phyloP scores from a whole-genome alignment of 805 yeast genomes.

The Kuraishia molischiana region DNA sequence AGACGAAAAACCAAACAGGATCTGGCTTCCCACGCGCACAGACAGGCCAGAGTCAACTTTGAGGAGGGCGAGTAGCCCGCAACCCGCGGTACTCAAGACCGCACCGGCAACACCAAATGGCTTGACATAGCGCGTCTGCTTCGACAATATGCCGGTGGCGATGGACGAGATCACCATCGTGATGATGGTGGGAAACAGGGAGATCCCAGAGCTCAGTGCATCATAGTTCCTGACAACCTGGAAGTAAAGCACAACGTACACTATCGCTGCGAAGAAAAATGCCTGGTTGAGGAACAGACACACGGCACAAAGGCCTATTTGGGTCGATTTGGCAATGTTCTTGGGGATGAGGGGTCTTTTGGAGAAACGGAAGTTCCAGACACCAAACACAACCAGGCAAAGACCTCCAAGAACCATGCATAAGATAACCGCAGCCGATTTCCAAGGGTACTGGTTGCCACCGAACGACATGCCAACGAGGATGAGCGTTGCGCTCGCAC shows the following conservation, averaged over 20 bases:
- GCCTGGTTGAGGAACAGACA: slow-evolving; percentile 13
- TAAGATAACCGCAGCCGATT: slow-evolving; percentile 38
- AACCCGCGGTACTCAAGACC: slow-evolving; percentile 29
- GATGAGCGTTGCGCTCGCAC: slow-evolving; percentile 32
- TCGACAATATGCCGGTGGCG: slow-evolving; percentile 26
- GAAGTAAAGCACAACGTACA: slow-evolving; percentile 35
- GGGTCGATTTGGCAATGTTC: slow-evolving; percentile 25
- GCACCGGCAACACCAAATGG: slow-evolving; percentile 29
- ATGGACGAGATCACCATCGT: slow-evolving; percentile 30
- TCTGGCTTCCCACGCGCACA: slow-evolving; percentile 32
- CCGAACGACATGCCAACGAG: slow-evolving; percentile 44
- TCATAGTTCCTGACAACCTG: slow-evolving; percentile 33
- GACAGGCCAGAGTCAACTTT: slow-evolving; percentile 25
- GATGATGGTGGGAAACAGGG: slow-evolving; percentile 33
- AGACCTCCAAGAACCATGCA: slow-evolving; percentile 38
- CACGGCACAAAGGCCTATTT: slow-evolving; percentile 18
- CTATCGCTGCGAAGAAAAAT: slow-evolving; percentile 31
- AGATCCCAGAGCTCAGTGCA: slow-evolving; percentile 36
- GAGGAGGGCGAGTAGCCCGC: slow-evolving; percentile 33
- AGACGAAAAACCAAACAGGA: slow-evolving; percentile 34
- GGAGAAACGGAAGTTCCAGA: slow-evolving; percentile 30
- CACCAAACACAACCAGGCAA: slow-evolving; percentile 21
- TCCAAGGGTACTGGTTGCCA: slow-evolving; percentile 42
- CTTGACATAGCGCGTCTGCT: slow-evolving; percentile 28
- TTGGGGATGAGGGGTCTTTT: slow-evolving; percentile 35